A percentile compares a stretch with the other conserved stretches of the same genome.
These are phyloP conservation scores for Teratosphaeria destructans DNA, from an alignment of 2,329 filamentous ascomycete genomes.

Conservation along the genomic window DNA sequence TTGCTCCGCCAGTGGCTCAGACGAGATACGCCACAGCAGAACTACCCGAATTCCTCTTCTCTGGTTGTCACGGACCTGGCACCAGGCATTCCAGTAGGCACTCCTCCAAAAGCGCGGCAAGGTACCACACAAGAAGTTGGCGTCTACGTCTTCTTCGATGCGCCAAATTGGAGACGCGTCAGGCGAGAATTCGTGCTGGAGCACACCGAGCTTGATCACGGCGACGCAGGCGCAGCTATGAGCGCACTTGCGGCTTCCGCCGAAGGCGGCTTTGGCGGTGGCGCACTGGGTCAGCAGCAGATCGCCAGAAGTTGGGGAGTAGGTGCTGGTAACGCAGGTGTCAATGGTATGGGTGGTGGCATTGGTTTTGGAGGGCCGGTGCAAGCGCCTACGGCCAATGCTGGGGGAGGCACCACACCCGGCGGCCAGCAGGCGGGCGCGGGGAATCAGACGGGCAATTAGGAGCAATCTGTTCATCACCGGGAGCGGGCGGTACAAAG, in stretches of 20 bases:
- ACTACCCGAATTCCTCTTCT: slow-evolving; percentile 13
- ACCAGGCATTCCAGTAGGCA: slow-evolving; percentile 14
- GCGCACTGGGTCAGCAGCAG: background rate
- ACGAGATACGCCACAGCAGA: slow-evolving; percentile 33
- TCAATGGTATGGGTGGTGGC: background rate
- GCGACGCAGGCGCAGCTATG: slow-evolving; percentile 8
- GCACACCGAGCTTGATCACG: slow-evolving; percentile 41
- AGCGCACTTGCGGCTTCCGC: background rate
- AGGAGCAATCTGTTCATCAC: background rate
- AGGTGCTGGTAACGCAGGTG: background rate
- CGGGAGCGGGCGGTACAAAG: background rate
- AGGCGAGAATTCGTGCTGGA: slow-evolving; percentile 43
- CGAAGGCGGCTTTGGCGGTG: background rate
- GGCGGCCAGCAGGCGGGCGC: background rate
- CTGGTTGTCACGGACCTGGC: slow-evolving; percentile 19
- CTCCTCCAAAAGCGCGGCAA: slow-evolving; percentile 32
- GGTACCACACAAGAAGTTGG: slow-evolving; percentile 40
- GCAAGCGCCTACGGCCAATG: background rate
- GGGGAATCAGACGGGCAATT: background rate
- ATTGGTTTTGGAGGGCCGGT: background rate
- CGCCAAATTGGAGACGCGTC: slow-evolving; percentile 42
- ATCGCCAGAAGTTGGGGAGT: background rate
- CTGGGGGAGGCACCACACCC: background rate
- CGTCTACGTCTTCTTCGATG: slow-evolving; percentile 46
- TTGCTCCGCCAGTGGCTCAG: slow-evolving; percentile 45